phyloP scores from a whole-genome alignment of 768 basidiomycete species.

The Tricholoma furcatifolium region DNA sequence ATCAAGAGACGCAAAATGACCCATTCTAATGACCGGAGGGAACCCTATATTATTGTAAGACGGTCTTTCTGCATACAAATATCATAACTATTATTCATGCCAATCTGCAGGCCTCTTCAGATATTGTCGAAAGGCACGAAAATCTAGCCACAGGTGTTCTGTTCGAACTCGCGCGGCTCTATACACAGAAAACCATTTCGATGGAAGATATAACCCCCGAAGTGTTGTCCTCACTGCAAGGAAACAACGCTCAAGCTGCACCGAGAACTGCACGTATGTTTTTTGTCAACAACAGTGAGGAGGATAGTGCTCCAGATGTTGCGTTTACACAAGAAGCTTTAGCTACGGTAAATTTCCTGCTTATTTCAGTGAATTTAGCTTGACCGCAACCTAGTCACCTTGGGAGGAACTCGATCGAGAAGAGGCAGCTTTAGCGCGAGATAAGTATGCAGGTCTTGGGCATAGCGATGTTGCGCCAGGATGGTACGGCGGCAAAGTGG shows the following conservation, averaged over 20 bases:
- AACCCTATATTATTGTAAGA: conserved; percentile 21
- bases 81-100: neutral
- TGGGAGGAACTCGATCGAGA: conserved; percentile 66
- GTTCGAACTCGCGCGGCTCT: conserved; percentile 49
- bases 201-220: conserved; percentile 28
- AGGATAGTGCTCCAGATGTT: conserved; percentile 7
- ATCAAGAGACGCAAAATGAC: conserved; percentile 1
- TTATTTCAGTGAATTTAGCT: neutral
- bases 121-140: conserved; percentile 9
- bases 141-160: conserved; percentile 40
- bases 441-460: conserved; percentile 41
- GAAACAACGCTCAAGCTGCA: conserved; percentile 30
- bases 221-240: conserved; percentile 24
- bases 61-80: neutral
- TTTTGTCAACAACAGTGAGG: neutral
- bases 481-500: conserved; percentile 65
- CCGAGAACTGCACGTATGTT: conserved; percentile 21
- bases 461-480: conserved; percentile 31
- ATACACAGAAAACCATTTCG: conserved; percentile 23
- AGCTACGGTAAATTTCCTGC: conserved; percentile 25
- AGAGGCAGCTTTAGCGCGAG: conserved; percentile 32
- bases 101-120: conserved; percentile 15
- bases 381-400: conserved; percentile 41
- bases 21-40: neutral
- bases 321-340: conserved; percentile 37